Percentiles rank a stretch among this genome's conserved stretches.
phyloP scores from a whole-genome alignment of 495 filamentous ascomycete species.

The Talaromyces thailandensis region DNA sequence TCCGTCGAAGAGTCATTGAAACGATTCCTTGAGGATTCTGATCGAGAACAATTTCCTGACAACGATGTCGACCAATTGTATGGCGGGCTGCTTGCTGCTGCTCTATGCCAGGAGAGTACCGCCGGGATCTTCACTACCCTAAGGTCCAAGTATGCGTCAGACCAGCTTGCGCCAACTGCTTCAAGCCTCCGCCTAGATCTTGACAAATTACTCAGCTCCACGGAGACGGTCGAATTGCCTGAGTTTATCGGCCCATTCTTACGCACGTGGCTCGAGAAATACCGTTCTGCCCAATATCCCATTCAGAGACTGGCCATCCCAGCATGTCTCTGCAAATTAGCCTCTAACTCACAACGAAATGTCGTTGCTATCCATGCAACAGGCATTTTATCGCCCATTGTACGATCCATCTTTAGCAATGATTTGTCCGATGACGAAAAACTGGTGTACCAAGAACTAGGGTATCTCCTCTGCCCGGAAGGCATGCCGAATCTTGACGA shows the following conservation, averaged over 20 bases:
- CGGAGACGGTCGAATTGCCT: constrained; percentile 33
- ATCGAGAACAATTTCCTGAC: constrained; percentile 40
- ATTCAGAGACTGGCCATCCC: constrained; percentile 27
- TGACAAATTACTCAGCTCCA: constrained; percentile 25
- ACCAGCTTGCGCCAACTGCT: constrained; percentile 7
- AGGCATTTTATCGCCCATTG: constrained; percentile 61
- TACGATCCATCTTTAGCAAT: constrained; percentile 56
- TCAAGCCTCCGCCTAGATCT: constrained; percentile 21
- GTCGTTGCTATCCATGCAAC: constrained; percentile 68
- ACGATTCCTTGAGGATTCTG: constrained; percentile 48
- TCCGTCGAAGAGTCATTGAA: constrained; percentile 61
- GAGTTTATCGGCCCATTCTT: constrained; percentile 32
- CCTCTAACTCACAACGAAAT: constrained; percentile 59
- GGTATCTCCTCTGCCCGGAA: constrained; percentile 24
- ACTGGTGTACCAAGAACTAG: constrained; percentile 45
- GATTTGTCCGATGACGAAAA: constrained; percentile 39
- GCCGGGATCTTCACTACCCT: constrained; percentile 34
- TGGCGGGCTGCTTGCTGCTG: constrained; percentile 75
- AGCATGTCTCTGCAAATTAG: constrained; percentile 35
- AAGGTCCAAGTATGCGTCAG: constrained; percentile 17
- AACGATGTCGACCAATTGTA: constrained; percentile 68
- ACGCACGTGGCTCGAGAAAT: constrained; percentile 33
- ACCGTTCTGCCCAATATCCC: constrained; percentile 14
- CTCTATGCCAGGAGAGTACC: constrained; percentile 65
- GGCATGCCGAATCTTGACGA: constrained; percentile 73